Evolutionary conservation across 768 basidiomycete genomes (phyloP).

Genomic region (Leccinum uliginosum): DNA sequence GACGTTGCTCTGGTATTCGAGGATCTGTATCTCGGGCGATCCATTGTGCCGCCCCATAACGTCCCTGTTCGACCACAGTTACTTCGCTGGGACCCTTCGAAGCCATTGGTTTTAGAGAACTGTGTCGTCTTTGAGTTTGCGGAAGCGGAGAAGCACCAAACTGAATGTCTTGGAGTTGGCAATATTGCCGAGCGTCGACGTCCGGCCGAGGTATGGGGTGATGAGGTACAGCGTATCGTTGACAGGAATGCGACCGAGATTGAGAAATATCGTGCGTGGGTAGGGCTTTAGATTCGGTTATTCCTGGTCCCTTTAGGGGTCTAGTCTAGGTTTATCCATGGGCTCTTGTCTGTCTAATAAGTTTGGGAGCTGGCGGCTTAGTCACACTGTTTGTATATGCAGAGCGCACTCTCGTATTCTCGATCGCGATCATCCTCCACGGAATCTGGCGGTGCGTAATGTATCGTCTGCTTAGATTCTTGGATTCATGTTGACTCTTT

Average conservation of each 20-base stretch:
- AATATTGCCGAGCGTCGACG: slow-evolving; percentile 11
- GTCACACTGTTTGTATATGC: too few relatives aligned
- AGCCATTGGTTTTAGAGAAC: slow-evolving; percentile 70
- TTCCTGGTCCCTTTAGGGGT: too few relatives aligned
- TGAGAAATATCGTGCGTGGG: slow-evolving; percentile 50
- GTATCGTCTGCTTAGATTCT: too few relatives aligned
- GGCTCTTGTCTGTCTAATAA: too few relatives aligned
- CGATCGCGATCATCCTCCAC: too few relatives aligned
- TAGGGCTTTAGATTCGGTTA: slow-evolving; percentile 20
- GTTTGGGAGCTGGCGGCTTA: too few relatives aligned
- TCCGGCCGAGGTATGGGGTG: slow-evolving; percentile 68
- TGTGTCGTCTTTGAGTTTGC: slow-evolving; percentile 76
- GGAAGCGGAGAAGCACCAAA: slow-evolving; percentile 67
- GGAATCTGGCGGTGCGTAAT: too few relatives aligned
- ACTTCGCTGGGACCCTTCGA: slow-evolving; percentile 72
- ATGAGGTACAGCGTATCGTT: slow-evolving; percentile 55
- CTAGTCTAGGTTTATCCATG: too few relatives aligned
- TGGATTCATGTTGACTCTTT: too few relatives aligned
- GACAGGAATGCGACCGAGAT: slow-evolving; percentile 57
- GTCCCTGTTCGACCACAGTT: slow-evolving; percentile 71
- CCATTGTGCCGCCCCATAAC: slow-evolving; percentile 71
- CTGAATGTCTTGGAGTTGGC: slow-evolving; percentile 35
- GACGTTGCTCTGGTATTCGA: slow-evolving; percentile 85
- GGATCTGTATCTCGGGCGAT: slow-evolving; percentile 77
- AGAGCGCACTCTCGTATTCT: too few relatives aligned